Evolutionary conservation across 192 early-diverging fungal genomes (phyloP), one percentile per base, ranked within the genome.

Genomic region (Coemansia sp.): DNA sequence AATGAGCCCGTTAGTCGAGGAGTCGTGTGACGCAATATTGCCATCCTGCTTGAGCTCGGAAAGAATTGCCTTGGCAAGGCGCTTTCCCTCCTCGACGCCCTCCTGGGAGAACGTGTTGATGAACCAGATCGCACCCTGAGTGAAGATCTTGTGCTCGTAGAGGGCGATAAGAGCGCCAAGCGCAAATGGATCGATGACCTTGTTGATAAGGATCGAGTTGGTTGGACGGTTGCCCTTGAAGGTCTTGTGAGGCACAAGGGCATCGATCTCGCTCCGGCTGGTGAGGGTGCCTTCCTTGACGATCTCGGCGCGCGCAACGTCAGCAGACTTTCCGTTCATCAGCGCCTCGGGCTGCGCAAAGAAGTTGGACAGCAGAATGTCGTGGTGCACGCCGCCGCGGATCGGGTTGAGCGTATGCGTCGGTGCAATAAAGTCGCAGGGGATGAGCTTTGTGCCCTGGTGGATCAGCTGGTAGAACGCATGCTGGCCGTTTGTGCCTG

Each of bases 111-210:
- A 98, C 40, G 91, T 93, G 86, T 99, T 99, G 79, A 99, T 92
- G 75, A 92, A 86, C 96, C 96, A 99, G 68, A 99, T 89, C 34
- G 93, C 90, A 56, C 97, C 96, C 82, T 99, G 97, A 15, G 92
- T 92, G 75, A 99, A 99, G 73, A 99, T 99, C 89, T 99, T 99
- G 89, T 99, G 97, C 84, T 99, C 97, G 72, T 99, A 99, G 78
- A 99, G 73, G 22, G 96, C 94, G 82, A 99, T 91, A 68, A 99
- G 73, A n/a, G 87, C 82, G 20, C 97, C 97, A 4, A 99, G 84
- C 5, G 92, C 94, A 40, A 86, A 86, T 10, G 97, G 96, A 20
- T 90, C 93, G 52, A 99, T 81, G 74, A 92, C 90, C 55, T 72
- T 72, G 69, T 96, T 89, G 87, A 97, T 91, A 66, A 99, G 69